phyloP scores from a whole-genome alignment of 148 eudicot species.

The Drosera capensis region DNA sequence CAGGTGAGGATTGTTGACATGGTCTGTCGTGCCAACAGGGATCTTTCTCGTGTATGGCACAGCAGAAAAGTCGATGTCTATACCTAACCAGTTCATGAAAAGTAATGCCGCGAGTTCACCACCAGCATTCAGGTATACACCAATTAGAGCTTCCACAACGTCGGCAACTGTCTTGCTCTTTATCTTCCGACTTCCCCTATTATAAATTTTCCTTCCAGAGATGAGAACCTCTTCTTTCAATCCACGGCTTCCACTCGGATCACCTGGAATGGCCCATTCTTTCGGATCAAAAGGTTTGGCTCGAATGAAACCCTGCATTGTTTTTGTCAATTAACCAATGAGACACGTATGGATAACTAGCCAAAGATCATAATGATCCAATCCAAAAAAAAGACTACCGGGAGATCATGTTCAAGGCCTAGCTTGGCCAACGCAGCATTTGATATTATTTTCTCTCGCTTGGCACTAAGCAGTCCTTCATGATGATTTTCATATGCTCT shows the following conservation, averaged over 20 bases:
- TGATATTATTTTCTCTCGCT: conserved; percentile 44
- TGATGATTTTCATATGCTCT: conserved; percentile 42
- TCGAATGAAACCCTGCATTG: conserved; percentile 83
- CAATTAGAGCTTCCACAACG: conserved; percentile 83
- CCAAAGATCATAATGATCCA: no score
- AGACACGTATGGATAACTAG: no score
- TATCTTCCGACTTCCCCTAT: conserved; percentile 20
- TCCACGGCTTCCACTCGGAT: conserved; percentile 11
- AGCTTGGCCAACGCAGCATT: conserved; percentile 64
- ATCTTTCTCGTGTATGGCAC: conserved; percentile 23
- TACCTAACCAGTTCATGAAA: conserved; percentile 79
- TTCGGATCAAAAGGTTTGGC: conserved; percentile 52
- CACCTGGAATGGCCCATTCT: conserved; percentile 64
- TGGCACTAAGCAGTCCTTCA: conserved; percentile 68
- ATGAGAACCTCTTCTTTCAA: conserved; percentile 28
- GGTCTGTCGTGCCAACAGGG: conserved; percentile 21
- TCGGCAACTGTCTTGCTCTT: conserved; percentile 74
- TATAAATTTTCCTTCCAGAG: conserved; percentile 22
- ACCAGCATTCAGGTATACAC: conserved; percentile 57
- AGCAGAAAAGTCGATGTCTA: conserved; percentile 34
- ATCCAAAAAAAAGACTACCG: no score
- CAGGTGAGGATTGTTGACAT: conserved; percentile 23
- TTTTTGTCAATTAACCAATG: background rate
- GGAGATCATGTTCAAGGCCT: conserved; percentile 56
- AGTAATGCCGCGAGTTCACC: conserved; percentile 58